Conservation (phyloP, 176 grass and related monocot species). For the Rhipidocladum racemiflorum region DNA sequence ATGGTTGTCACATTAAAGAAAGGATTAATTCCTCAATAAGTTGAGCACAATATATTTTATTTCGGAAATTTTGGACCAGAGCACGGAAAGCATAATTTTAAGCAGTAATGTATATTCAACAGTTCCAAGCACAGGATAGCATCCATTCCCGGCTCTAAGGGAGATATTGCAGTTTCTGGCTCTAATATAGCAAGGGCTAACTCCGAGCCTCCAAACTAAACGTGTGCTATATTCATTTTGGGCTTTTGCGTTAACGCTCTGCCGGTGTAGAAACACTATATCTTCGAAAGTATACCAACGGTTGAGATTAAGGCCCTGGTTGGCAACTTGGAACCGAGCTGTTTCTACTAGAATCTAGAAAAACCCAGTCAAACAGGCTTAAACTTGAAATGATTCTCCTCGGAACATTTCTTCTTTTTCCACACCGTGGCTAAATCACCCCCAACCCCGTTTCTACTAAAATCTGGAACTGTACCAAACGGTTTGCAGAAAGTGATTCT, state of each 20-base stretch:
- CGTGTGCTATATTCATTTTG: background rate
- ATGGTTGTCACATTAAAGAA: constrained; percentile 42
- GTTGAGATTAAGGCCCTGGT: background rate
- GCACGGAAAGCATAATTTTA: background rate
- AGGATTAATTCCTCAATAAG: too few species aligned
- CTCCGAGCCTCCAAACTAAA: background rate
- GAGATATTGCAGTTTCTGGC: background rate
- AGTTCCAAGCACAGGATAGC: background rate
- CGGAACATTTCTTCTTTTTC: too few species aligned
- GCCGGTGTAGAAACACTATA: background rate
- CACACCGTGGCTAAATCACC: too few species aligned
- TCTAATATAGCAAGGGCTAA: background rate
- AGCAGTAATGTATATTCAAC: background rate
- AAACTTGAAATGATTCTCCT: too few species aligned
- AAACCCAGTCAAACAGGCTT: too few species aligned
- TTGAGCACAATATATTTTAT: background rate
- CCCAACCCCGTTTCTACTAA: too few species aligned
- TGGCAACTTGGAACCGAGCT: too few species aligned
- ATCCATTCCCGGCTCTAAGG: background rate
- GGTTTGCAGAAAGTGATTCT: too few species aligned
- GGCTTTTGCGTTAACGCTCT: background rate
- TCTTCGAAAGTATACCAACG: background rate
- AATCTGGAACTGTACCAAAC: too few species aligned
- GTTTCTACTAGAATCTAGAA: too few species aligned
- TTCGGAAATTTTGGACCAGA: background rate